Evolutionary conservation across 441 rosid species (phyloP), one percentile per base, ranked within the genome.

Genomic region (Croton setiger): DNA sequence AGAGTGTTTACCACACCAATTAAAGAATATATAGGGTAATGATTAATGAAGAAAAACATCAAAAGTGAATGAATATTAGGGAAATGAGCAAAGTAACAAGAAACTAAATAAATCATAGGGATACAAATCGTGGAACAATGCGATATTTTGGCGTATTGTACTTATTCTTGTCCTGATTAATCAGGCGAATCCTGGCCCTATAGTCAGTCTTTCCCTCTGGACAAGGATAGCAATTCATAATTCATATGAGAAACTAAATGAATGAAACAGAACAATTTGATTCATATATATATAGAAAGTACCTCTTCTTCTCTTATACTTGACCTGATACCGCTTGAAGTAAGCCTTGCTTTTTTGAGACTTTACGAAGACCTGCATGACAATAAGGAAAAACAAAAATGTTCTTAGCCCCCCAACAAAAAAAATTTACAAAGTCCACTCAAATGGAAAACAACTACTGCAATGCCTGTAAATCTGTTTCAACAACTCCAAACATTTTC

Each of bases 221-320:
- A 65, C 4, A 35, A 68, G 35, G 49, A 23, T 58, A n/a, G 7
- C 17, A 0, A 13, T 39, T 4, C 21, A 67, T 41, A 33, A 6
- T 8, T 36, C 39, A 36, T 5, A 36, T 36, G 14, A 39, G 3
- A 13, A 49, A 17, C 23, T 18, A 3, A 18, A 18, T n/a, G 2
- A 51, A n/a, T 1, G 0, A 17, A 48, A 48, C 0, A 51, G 3
- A 51, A n/a, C 18, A 52, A 20, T 0, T 5, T 52, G 4, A 12
- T 45, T 31, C 15, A 48, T n/a, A 48, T 14, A 20, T 2, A 0
- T 23, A 9, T 13, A 13, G 13, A 41, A 41, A 13, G 5, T 79
- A 90, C 96, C 90, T 90, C 97, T 83, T 70, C 98, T 85, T 83
- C 97, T 87, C 91, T 88, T 93, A 70, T 62, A 93, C 71, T 89